Conservation (phyloP, 768 basidiomycete genomes). For the Tephrocybe rancida region DNA sequence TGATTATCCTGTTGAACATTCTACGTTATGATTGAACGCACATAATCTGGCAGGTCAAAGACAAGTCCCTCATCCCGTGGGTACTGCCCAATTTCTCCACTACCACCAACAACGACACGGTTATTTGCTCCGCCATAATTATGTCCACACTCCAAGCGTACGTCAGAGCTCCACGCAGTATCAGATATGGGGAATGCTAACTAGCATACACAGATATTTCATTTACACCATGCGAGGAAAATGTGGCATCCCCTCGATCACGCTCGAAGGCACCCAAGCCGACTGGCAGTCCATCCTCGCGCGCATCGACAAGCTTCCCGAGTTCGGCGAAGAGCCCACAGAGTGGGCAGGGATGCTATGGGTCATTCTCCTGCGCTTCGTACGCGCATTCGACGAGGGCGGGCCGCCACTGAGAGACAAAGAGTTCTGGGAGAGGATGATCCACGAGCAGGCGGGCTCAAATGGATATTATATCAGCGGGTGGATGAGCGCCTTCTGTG, state of each 20-base stretch:
- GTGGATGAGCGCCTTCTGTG: background rate
- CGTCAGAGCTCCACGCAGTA: background rate
- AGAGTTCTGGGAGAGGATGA: background rate
- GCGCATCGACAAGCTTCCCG: background rate
- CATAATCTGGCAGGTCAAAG: background rate
- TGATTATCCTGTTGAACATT: background rate
- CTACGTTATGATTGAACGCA: background rate
- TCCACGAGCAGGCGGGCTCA: background rate
- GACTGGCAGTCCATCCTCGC: background rate
- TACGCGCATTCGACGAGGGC: background rate
- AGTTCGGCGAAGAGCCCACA: background rate
- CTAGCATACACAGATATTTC: background rate
- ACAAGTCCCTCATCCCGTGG: background rate
- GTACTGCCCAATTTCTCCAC: background rate
- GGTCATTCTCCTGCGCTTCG: background rate
- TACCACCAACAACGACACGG: background rate
- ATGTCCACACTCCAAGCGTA: background rate
- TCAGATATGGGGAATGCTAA: background rate
- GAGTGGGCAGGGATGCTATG: background rate
- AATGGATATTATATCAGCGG: background rate
- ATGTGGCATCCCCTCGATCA: background rate
- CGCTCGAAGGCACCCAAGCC: background rate
- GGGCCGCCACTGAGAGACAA: background rate
- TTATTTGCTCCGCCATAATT: background rate
- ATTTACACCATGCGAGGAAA: background rate